Evolutionary conservation across 371 early-diverging fungal species (phyloP).

Genomic region (Coemansia sp.): DNA sequence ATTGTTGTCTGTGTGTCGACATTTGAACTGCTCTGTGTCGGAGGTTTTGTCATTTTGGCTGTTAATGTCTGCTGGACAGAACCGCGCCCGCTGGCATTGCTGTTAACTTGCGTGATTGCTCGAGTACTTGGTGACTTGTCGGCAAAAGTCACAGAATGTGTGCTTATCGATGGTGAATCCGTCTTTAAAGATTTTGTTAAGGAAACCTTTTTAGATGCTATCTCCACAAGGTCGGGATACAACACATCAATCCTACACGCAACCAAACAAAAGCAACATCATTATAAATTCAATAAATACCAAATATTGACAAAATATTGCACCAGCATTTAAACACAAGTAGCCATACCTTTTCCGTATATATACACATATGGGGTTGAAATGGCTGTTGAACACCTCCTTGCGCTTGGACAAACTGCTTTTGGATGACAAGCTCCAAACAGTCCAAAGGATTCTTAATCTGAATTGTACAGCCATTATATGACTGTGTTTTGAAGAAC

Average conservation of each 20-base stretch:
- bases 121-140: not conserved
- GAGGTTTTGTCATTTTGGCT: not conserved
- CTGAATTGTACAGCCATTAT: not conserved
- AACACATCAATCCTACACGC: not conserved
- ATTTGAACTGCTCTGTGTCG: not conserved
- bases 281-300: not conserved
- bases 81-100: not conserved
- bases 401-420: not conserved
- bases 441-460: constrained; percentile 4
- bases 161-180: not conserved
- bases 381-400: not conserved
- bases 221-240: not conserved
- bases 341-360: constrained; percentile 1
- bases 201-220: not conserved
- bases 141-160: not conserved
- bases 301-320: not conserved
- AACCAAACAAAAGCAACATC: not conserved
- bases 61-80: not conserved
- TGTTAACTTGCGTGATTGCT: not conserved
- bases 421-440: constrained; percentile 1
- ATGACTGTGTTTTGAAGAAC: not conserved
- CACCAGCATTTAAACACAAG: not conserved
- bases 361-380: not conserved
- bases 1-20: not conserved
- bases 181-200: too few relatives aligned